phyloP scores from a whole-genome alignment of 2,329 filamentous ascomycete species.

The Nannizziopsis barbatae region DNA sequence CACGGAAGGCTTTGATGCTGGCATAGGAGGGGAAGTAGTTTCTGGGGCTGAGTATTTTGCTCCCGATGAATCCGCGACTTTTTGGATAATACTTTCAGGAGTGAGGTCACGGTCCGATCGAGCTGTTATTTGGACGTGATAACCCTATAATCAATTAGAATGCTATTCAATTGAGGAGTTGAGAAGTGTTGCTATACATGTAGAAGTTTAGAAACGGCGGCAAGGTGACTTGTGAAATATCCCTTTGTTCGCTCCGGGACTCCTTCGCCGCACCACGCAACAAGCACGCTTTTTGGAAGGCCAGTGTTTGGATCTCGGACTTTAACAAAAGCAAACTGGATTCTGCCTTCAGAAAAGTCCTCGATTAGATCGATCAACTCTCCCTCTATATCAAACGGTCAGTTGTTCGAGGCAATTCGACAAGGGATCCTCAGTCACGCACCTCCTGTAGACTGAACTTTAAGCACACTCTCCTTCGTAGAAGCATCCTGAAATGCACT shows the following conservation, averaged over 20 bases:
- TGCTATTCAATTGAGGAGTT: neutral
- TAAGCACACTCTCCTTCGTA: slow-evolving; percentile 85
- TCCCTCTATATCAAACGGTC: slow-evolving; percentile 52
- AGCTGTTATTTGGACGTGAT: slow-evolving; percentile 94
- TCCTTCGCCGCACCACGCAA: slow-evolving; percentile 94
- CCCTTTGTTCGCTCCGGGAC: slow-evolving; percentile 98
- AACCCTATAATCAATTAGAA: slow-evolving; percentile 47
- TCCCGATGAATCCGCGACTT: slow-evolving; percentile 87
- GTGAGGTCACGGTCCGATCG: slow-evolving; percentile 82
- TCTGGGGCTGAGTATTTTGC: slow-evolving; percentile 76
- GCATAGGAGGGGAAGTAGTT: slow-evolving; percentile 42
- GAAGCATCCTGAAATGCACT: slow-evolving; percentile 76
- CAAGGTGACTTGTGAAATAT: slow-evolving; percentile 91
- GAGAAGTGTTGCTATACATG: slow-evolving; percentile 45
- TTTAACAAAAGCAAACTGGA: slow-evolving; percentile 95
- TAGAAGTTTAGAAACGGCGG: slow-evolving; percentile 79
- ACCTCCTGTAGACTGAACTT: slow-evolving; percentile 88
- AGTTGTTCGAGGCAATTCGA: slow-evolving; percentile 18
- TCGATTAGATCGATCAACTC: slow-evolving; percentile 83
- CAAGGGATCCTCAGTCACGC: slow-evolving; percentile 21
- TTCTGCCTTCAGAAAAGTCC: slow-evolving; percentile 90
- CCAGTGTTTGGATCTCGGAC: slow-evolving; percentile 87
- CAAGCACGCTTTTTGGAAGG: slow-evolving; percentile 82
- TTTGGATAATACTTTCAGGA: slow-evolving; percentile 78
- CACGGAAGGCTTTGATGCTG: slow-evolving; percentile 50